Conservation (phyloP, 768 basidiomycete species). For the Trametes villosa region DNA sequence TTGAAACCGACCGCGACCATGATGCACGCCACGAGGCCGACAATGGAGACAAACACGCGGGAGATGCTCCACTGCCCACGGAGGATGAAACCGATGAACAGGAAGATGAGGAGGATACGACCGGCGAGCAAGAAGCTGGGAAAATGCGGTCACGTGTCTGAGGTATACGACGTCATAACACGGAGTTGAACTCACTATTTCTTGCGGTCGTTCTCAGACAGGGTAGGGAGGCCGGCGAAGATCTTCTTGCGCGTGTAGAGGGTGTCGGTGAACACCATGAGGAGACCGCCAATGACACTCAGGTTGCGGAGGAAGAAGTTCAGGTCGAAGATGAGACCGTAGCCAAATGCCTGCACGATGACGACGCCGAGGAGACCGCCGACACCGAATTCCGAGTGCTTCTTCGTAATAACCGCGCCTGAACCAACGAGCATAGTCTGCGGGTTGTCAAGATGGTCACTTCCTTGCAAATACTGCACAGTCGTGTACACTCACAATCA, state of each 20-base stretch:
- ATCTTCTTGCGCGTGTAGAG: conserved; percentile 85
- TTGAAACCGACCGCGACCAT: conserved; percentile 99
- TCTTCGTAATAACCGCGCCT: conserved; percentile 82
- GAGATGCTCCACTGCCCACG: conserved; percentile 90
- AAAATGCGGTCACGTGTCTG: conserved; percentile 7
- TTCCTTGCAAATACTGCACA: background rate
- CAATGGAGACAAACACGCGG: conserved; percentile 84
- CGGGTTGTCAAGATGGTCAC: background rate
- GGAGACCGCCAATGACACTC: conserved; percentile 94
- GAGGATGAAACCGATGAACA: conserved; percentile 96
- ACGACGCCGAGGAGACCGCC: conserved; percentile 90
- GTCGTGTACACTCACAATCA: conserved; percentile 67
- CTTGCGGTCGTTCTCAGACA: conserved; percentile 95
- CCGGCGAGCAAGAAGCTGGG: conserved; percentile 94
- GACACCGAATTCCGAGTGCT: conserved; percentile 87
- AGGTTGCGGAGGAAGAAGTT: conserved; percentile 99
- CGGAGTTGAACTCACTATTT: conserved; percentile 73
- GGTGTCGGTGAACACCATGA: conserved; percentile 99
- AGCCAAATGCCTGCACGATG: conserved; percentile 95
- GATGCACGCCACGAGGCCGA: conserved; percentile 89
- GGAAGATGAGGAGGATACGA: conserved; percentile 96
- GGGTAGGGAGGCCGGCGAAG: conserved; percentile 88
- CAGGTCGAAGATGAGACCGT: conserved; percentile 98
- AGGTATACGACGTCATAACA: background rate
- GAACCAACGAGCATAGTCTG: conserved; percentile 92